Conservation (phyloP, 1,139 yeast genomes). For the Sugiyamaella paludigena region DNA sequence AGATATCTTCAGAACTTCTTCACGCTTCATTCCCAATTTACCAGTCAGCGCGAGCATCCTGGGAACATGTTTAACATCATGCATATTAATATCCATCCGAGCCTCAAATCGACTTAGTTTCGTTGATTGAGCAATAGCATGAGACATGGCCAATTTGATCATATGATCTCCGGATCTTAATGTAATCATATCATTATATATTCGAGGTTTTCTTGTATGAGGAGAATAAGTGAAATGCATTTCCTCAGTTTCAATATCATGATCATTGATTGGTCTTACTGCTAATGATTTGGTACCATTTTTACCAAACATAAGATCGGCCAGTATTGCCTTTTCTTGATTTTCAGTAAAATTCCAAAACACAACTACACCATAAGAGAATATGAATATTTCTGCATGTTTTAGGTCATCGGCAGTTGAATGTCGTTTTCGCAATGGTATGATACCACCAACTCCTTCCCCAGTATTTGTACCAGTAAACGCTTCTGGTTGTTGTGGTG, state of each 20-base stretch:
- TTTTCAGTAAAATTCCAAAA: conserved; percentile 94
- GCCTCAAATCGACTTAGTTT: conserved; percentile 89
- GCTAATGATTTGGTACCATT: conserved; percentile 43
- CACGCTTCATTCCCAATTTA: conserved; percentile 70
- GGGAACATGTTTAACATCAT: conserved; percentile 83
- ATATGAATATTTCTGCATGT: conserved; percentile 88
- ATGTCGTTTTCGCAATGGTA: neutral
- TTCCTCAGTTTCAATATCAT: conserved; percentile 92
- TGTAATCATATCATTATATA: conserved; percentile 92
- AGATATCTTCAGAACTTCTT: conserved; percentile 77
- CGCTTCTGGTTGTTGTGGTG: too few species aligned
- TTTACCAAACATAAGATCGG: conserved; percentile 71
- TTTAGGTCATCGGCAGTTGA: conserved; percentile 52
- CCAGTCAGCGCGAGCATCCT: conserved; percentile 90
- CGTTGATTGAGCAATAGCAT: conserved; percentile 95
- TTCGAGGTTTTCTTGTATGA: conserved; percentile 78
- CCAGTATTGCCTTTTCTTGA: conserved; percentile 89
- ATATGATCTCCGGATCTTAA: conserved; percentile 87
- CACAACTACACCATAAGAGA: conserved; percentile 90
- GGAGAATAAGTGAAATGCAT: conserved; percentile 88
- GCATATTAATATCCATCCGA: conserved; percentile 78
- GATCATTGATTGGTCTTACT: conserved; percentile 76
- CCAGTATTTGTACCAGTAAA: too few species aligned
- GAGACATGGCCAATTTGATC: conserved; percentile 88
- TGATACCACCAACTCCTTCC: too few species aligned